Percentiles rank a stretch among this genome's conserved stretches.
These are phyloP conservation scores for Irpex rosettiformis DNA, from an alignment of 1,284 basidiomycete species.

Conservation along the genomic window DNA sequence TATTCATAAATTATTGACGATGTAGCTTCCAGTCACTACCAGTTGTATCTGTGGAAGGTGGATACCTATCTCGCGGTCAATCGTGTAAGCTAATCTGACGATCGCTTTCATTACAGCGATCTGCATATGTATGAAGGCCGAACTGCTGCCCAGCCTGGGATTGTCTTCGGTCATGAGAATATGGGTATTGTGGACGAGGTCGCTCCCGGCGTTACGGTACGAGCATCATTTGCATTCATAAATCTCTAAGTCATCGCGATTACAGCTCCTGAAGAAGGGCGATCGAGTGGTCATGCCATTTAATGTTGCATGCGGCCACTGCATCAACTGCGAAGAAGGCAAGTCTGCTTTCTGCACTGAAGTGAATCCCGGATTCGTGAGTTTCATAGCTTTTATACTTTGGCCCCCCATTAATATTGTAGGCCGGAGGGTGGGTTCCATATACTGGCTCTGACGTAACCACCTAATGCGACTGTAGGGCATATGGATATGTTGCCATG, in stretches of 20 bases:
- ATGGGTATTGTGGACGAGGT: slow-evolving; percentile 50
- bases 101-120: slow-evolving; percentile 31
- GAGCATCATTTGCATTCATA: slow-evolving; percentile 9
- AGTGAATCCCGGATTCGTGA: slow-evolving; percentile 53
- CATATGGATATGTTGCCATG: slow-evolving; percentile 41
- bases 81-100: neutral
- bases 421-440: slow-evolving; percentile 12
- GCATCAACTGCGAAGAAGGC: slow-evolving; percentile 50
- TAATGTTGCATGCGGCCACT: slow-evolving; percentile 53
- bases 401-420: neutral
- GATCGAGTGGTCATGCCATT: slow-evolving; percentile 55
- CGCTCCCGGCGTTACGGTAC: slow-evolving; percentile 38
- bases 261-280: slow-evolving; percentile 43
- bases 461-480: slow-evolving; percentile 21
- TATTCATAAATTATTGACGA: slow-evolving; percentile 2
- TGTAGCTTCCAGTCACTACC: slow-evolving; percentile 42
- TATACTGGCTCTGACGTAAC: too few relatives aligned
- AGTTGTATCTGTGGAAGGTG: slow-evolving; percentile 49
- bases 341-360: slow-evolving; percentile 49
- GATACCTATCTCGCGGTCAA: neutral
- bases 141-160: slow-evolving; percentile 44
- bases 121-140: slow-evolving; percentile 56
- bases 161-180: slow-evolving; percentile 54
- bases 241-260: neutral
- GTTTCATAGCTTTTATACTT: slow-evolving; percentile 18